phyloP scores from a whole-genome alignment of 768 basidiomycete species.

The Pulveroboletus frians region DNA sequence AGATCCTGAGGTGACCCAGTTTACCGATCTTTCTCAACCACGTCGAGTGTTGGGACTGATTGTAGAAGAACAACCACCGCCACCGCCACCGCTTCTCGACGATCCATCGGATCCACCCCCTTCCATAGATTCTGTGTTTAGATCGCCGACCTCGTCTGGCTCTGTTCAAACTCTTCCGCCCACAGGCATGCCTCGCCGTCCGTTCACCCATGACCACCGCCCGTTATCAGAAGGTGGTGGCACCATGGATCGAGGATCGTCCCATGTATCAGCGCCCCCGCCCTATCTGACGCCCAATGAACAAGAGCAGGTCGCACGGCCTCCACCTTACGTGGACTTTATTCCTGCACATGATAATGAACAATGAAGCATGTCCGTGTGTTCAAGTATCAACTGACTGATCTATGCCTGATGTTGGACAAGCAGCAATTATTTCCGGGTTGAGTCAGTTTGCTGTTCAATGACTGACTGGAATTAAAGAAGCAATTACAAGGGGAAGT shows the following conservation, averaged over 20 bases:
- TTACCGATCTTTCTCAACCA: conserved; percentile 54
- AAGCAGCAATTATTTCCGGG: not conserved
- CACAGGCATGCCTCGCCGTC: conserved; percentile 27
- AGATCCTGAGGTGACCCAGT: conserved; percentile 64
- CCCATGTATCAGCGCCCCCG: conserved; percentile 65
- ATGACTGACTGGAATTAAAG: conserved; percentile 21
- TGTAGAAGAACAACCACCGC: conserved; percentile 55
- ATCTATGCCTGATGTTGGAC: not conserved
- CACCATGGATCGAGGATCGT: conserved; percentile 32
- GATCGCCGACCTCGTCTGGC: conserved; percentile 29
- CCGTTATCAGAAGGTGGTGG: conserved; percentile 31
- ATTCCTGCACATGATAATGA: conserved; percentile 10
- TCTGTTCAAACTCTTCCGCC: conserved; percentile 16
- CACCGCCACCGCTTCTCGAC: conserved; percentile 78
- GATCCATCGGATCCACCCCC: conserved; percentile 87
- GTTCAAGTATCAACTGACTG: not conserved
- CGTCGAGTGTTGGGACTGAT: conserved; percentile 57
- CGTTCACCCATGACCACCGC: conserved; percentile 30
- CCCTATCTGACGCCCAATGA: conserved; percentile 60
- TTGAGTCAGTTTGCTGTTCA: conserved; percentile 12
- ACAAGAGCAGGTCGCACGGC: conserved; percentile 49
- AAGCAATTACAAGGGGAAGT: conserved; percentile 27
- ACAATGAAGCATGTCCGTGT: conserved; percentile 4
- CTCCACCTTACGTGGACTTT: conserved; percentile 62
- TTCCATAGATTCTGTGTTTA: conserved; percentile 78